Percentiles rank a stretch among this genome's conserved stretches.
Conservation (phyloP, 2,329 filamentous ascomycete genomes). For the Fusarium nurragi region DNA sequence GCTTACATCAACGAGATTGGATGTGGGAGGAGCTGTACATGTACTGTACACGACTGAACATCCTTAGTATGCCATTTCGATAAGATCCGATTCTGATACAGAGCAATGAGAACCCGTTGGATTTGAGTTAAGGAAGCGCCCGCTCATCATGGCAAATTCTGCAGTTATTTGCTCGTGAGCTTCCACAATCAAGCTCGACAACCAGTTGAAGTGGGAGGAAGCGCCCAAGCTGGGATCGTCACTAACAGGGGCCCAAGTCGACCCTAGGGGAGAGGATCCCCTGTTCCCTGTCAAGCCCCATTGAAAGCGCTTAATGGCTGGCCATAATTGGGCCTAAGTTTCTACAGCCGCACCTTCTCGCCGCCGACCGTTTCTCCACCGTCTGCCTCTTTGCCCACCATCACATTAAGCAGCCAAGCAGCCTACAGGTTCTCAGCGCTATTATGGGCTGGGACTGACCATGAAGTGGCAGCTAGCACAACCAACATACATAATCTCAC, state of each 20-base stretch:
- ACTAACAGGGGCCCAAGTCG: not conserved
- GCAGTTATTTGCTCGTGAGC: slow-evolving; percentile 1
- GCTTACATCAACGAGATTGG: not conserved
- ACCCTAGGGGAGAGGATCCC: not conserved
- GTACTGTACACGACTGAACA: not conserved
- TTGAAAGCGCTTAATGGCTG: slow-evolving; percentile 7
- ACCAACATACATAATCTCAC: slow-evolving; percentile 1
- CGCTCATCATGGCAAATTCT: not conserved
- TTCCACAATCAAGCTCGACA: not conserved
- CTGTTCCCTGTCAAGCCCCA: slow-evolving; percentile 4
- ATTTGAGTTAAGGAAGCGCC: not conserved
- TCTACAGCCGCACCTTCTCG: slow-evolving; percentile 4
- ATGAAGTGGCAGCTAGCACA: slow-evolving; percentile 7
- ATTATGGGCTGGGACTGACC: not conserved
- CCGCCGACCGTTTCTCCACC: slow-evolving; percentile 7
- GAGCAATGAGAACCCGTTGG: not conserved
- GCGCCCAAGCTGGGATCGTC: slow-evolving; percentile 4
- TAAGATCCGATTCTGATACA: not conserved
- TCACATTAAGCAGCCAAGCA: slow-evolving; percentile 3
- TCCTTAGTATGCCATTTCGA: not conserved
- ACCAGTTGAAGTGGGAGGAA: slow-evolving; percentile 6
- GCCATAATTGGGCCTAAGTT: slow-evolving; percentile 7
- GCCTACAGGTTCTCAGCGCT: not conserved
- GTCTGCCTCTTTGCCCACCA: slow-evolving; percentile 4
- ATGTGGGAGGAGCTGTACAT: not conserved